Evolutionary conservation across 495 filamentous ascomycete species (phyloP), one percentile per base, ranked within the genome.

Genomic region (Penicillium diatomitis): DNA sequence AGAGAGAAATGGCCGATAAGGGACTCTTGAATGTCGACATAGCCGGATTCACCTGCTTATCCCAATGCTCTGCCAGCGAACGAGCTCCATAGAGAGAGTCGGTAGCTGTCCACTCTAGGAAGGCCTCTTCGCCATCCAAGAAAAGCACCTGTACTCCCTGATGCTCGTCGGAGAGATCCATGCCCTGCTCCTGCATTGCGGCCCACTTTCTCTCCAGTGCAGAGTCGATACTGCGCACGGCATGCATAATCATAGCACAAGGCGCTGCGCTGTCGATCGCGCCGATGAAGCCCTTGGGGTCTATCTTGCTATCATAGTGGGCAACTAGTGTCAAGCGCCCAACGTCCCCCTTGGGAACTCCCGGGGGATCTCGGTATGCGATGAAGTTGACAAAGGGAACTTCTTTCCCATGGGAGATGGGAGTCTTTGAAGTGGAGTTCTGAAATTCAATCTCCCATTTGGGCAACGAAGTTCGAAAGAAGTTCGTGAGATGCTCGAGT

Each of bases 111-210:
- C 92, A 98, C 2, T 50, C 54, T 37, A 78, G 58, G 64, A 95
- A 97, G 2, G 92, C 89, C 67, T 98, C 92, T 69, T 98, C 92
- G 3, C 92, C 92, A 64, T 98, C 92, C 27, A 98, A 64, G 44
- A 97, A 79, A 29, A 98, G 53, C 37, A 98, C 82, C 73, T 97
- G 92, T 32, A 98, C 77, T 5, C 92, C 92, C 58, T 79, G 81
- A 46, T 87, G 81, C 55, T 86, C 84, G 28, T 84, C 83, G 8
- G 87, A 60, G 0, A 62, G 67, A 43, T 71, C 68, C 8, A 64
- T 64, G 20, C 78, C 81, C 9, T 83, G 68, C 32, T 69, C 76
- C 50, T 77, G 55, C 81, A 89, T 87, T 12, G 71, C 75, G 30
- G 77, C 76, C 86, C 92, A 94, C 69, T 89, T 91, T 66, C 75